phyloP scores from a whole-genome alignment of 129 eudicot species.

The Centella asiatica region DNA sequence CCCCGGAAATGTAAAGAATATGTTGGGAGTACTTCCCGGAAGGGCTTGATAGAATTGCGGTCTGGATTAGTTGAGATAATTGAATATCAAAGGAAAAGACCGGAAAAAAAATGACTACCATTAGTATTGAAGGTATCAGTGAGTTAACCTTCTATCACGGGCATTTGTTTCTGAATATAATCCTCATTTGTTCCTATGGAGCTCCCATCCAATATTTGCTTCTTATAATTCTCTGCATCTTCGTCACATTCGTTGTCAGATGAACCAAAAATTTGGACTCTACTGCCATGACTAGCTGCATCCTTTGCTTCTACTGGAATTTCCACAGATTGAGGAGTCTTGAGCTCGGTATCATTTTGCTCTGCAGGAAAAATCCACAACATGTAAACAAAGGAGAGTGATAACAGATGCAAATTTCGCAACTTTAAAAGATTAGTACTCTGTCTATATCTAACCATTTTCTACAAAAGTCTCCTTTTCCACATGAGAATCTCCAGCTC shows the following conservation, averaged over 20 bases:
- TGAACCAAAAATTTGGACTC: conserved; percentile 5
- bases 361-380: conserved; percentile 7
- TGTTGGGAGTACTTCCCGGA: no score
- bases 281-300: conserved; percentile 4
- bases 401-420: not conserved
- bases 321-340: not conserved
- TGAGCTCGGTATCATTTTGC: not conserved
- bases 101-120: no score
- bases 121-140: no score
- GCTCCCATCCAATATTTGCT: not conserved
- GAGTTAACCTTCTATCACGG: no score
- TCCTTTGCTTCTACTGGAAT: conserved; percentile 7
- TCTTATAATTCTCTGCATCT: not conserved
- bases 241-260: not conserved
- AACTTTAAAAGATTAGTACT: not conserved
- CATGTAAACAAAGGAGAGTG: not conserved
- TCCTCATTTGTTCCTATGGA: not conserved
- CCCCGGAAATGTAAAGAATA: no score
- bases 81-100: no score
- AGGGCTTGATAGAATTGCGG: no score
- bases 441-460: conserved; percentile 9
- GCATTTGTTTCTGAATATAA: not conserved
- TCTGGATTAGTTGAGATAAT: no score
- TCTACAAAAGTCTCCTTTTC: not conserved
- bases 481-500: not conserved